phyloP scores from a whole-genome alignment of 2,329 filamentous ascomycete genomes.

The Colletotrichum gigasporum region DNA sequence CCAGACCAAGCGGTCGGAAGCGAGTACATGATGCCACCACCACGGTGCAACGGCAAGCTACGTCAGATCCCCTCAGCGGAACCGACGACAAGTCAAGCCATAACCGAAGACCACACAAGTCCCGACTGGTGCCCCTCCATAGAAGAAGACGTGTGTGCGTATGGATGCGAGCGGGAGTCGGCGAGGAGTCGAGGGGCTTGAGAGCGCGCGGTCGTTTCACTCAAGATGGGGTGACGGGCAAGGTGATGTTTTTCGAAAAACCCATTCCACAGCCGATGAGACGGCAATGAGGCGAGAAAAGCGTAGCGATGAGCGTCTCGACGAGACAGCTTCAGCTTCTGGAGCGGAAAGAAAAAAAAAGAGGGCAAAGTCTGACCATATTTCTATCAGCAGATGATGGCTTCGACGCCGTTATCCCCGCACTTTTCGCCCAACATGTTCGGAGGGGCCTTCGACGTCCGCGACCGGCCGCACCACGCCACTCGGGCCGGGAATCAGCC shows the following conservation, averaged over 20 bases:
- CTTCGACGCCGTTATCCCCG: constrained; percentile 26
- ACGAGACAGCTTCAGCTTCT: neutral
- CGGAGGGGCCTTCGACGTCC: constrained; percentile 22
- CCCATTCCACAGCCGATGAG: neutral
- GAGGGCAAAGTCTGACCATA: constrained; percentile 21
- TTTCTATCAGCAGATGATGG: constrained; percentile 32
- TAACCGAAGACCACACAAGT: neutral
- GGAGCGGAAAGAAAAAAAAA: neutral
- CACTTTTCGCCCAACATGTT: constrained; percentile 20
- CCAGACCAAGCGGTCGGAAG: constrained; percentile 18
- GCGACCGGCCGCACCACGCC: constrained; percentile 29
- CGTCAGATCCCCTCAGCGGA: neutral
- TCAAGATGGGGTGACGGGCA: constrained; percentile 11
- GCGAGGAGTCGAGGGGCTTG: neutral
- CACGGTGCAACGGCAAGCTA: neutral
- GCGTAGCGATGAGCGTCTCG: neutral
- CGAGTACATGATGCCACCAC: neutral
- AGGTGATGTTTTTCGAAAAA: constrained; percentile 1
- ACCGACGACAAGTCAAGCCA: neutral
- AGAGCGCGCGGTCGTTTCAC: neutral
- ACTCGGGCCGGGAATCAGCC: constrained; percentile 26
- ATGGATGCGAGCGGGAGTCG: neutral
- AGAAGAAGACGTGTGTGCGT: neutral
- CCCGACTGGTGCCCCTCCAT: neutral
- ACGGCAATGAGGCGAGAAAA: constrained; percentile 1